phyloP scores from a whole-genome alignment of 345 rosid genomes.

The Cochlearia excelsa region DNA sequence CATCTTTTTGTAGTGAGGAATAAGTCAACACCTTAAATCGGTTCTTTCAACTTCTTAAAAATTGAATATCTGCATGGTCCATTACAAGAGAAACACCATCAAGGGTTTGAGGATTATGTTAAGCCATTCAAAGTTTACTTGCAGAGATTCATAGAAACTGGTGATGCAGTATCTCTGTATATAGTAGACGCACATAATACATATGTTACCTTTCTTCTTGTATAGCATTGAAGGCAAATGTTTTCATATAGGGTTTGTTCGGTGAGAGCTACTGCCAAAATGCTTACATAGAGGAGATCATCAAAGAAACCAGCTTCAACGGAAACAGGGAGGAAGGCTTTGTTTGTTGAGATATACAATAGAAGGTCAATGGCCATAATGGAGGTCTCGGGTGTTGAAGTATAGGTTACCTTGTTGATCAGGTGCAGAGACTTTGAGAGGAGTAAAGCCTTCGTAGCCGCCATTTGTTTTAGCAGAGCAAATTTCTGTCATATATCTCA shows the following conservation, averaged over 20 bases:
- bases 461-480: constrained; percentile 39
- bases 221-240: constrained; percentile 3
- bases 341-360: not conserved
- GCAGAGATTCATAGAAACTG: no score
- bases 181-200: no score
- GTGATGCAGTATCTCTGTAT: no score
- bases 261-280: not conserved
- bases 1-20: no score
- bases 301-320: constrained; percentile 11
- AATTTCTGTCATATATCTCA: constrained; percentile 34
- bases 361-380: constrained; percentile 18
- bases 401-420: constrained; percentile 34
- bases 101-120: no score
- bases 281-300: constrained; percentile 18
- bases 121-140: no score
- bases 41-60: no score
- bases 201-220: no score
- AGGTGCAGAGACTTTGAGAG: constrained; percentile 22
- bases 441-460: constrained; percentile 1
- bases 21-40: no score
- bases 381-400: constrained; percentile 35
- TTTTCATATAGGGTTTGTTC: constrained; percentile 6
- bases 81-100: no score
- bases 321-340: not conserved
- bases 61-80: no score